Percentiles rank a stretch among this genome's conserved stretches.
These are phyloP conservation scores for Rhododendron kiyosumense DNA, from an alignment of 148 eudicot genomes.

Conservation along the genomic window DNA sequence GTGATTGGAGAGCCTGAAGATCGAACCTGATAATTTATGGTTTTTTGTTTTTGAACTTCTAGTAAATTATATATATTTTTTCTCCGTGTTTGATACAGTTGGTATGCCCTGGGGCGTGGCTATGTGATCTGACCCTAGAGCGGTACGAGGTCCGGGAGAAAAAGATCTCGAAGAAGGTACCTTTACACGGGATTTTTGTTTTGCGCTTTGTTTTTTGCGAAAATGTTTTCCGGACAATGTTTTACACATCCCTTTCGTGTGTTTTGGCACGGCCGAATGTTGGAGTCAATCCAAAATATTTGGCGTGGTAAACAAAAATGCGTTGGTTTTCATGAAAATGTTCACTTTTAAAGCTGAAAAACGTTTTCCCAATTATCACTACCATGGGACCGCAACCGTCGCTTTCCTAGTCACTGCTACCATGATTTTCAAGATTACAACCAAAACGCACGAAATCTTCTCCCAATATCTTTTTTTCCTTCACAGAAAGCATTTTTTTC, in stretches of 20 bases:
- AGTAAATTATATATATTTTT: neutral
- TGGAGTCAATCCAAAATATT: neutral
- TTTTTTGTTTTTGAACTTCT: neutral
- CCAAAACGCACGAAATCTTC: too few relatives aligned
- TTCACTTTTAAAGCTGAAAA: neutral
- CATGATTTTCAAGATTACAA: too few relatives aligned
- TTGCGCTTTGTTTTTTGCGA: neutral
- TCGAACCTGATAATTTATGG: neutral
- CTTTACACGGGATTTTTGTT: neutral
- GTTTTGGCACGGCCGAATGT: neutral
- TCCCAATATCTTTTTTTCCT: too few relatives aligned
- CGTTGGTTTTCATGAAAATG: neutral
- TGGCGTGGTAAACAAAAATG: neutral
- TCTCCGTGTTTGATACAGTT: conserved; percentile 27
- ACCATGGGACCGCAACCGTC: too few relatives aligned
- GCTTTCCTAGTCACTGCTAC: too few relatives aligned
- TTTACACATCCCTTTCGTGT: neutral
- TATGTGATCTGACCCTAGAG: conserved; percentile 69
- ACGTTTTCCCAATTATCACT: too few relatives aligned
- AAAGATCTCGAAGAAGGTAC: conserved; percentile 81
- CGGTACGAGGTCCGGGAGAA: conserved; percentile 90
- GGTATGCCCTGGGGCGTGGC: conserved; percentile 87
- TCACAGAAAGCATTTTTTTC: too few relatives aligned
- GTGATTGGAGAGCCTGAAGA: neutral
- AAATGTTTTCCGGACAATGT: neutral